Conservation (phyloP, 805 yeast species). For the Myxozyma kluyveri region DNA sequence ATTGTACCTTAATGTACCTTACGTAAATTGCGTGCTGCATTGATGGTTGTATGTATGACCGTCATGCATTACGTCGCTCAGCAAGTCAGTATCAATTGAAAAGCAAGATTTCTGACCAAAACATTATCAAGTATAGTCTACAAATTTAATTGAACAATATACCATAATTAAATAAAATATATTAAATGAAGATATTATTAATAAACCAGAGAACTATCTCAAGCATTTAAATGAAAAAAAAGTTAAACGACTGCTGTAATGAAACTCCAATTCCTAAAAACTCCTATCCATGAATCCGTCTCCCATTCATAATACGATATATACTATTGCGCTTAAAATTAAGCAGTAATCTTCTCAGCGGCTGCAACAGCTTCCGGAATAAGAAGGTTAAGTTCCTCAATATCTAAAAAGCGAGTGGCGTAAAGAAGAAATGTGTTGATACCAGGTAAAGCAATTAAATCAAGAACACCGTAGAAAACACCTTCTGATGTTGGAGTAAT, state of each 20-base stretch:
- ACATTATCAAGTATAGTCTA: no score
- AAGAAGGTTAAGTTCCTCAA: slow-evolving; percentile 31
- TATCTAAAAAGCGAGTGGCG: slow-evolving; percentile 29
- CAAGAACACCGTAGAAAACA: slow-evolving; percentile 59
- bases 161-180: no score
- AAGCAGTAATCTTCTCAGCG: neutral
- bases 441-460: slow-evolving; percentile 45
- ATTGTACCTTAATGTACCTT: no score
- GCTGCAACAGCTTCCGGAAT: slow-evolving; percentile 10
- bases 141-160: no score
- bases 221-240: neutral
- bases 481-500: slow-evolving; percentile 59
- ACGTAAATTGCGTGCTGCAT: no score
- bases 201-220: neutral
- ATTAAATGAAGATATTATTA: neutral
- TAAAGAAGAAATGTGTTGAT: slow-evolving; percentile 27
- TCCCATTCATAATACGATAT: no score
- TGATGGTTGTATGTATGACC: no score
- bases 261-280: neutral
- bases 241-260: neutral
- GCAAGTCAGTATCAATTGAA: no score
- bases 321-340: no score
- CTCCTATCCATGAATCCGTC: neutral
- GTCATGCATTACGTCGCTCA: no score
- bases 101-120: no score